Evolutionary conservation across 1,139 yeast genomes (phyloP).

Genomic region (Hyphopichia khmerensis): DNA sequence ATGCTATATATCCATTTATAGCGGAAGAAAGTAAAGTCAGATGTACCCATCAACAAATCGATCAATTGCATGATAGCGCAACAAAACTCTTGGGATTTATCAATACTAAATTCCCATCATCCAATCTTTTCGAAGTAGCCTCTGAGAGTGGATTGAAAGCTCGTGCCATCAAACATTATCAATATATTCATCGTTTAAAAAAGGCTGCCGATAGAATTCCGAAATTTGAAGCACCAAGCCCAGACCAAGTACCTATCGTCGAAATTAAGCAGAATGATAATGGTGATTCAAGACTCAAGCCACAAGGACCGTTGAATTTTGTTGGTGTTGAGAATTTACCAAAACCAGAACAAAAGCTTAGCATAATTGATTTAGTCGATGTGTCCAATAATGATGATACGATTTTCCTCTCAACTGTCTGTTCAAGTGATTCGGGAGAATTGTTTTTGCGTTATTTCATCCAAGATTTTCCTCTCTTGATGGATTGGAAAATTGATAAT

Average conservation of each 20-base stretch:
- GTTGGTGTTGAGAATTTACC: not conserved
- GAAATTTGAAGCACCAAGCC: not conserved
- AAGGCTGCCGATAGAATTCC: constrained; percentile 9
- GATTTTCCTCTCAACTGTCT: constrained; percentile 20
- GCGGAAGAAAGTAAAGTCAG: constrained; percentile 18
- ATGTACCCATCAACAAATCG: constrained; percentile 21
- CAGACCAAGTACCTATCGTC: not conserved
- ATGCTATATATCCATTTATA: constrained; percentile 35
- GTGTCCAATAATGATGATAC: constrained; percentile 14
- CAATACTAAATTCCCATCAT: constrained; percentile 15
- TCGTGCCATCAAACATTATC: constrained; percentile 17
- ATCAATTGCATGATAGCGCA: constrained; percentile 26
- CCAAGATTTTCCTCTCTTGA: constrained; percentile 33
- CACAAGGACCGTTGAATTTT: constrained; percentile 1
- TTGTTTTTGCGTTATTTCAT: constrained; percentile 20
- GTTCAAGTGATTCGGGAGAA: constrained; percentile 9
- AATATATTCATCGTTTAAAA: constrained; percentile 16
- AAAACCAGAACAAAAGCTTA: constrained; percentile 1
- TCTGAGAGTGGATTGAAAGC: not conserved
- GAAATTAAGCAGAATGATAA: not conserved
- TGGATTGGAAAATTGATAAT: constrained; percentile 15
- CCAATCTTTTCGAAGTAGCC: not conserved
- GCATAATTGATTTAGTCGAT: constrained; percentile 17
- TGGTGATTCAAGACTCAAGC: not conserved
- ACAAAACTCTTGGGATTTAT: constrained; percentile 15